phyloP scores from a whole-genome alignment of 2,329 filamentous ascomycete species.

The Botrytis squamosa region DNA sequence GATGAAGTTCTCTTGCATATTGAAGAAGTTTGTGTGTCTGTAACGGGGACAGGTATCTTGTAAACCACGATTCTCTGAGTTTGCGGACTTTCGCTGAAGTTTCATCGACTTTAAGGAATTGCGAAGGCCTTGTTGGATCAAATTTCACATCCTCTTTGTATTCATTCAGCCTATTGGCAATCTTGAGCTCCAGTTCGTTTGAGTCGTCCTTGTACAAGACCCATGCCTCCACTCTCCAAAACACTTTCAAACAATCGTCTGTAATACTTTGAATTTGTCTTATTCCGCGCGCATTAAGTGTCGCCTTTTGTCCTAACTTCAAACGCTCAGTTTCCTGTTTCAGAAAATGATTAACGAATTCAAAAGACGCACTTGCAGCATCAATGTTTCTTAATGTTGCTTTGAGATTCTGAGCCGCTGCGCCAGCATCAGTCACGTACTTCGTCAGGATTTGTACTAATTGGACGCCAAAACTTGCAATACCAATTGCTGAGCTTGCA shows the following conservation, averaged over 20 bases:
- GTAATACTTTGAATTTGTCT: not conserved
- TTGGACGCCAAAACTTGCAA: conserved; percentile 13
- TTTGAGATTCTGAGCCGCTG: not conserved
- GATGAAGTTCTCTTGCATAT: not conserved
- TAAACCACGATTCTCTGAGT: not conserved
- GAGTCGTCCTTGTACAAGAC: not conserved
- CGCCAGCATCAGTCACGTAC: not conserved
- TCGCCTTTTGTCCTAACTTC: not conserved
- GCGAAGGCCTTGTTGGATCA: not conserved
- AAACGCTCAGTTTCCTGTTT: conserved; percentile 2
- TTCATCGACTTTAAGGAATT: conserved; percentile 6
- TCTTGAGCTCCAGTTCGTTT: not conserved
- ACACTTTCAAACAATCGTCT: conserved; percentile 9
- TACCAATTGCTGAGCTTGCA: conserved; percentile 17
- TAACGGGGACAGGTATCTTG: not conserved
- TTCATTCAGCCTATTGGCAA: not conserved
- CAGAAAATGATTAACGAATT: not conserved
- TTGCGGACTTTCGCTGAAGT: not conserved
- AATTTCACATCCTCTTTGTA: not conserved
- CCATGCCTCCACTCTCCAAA: conserved; percentile 16
- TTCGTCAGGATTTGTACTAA: conserved; percentile 7
- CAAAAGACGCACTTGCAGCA: not conserved
- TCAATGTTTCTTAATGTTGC: not conserved
- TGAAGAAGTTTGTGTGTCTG: not conserved
- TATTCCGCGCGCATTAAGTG: not conserved